Evolutionary conservation across 371 early-diverging fungal species (phyloP).

Genomic region (Mucor racemosus): DNA sequence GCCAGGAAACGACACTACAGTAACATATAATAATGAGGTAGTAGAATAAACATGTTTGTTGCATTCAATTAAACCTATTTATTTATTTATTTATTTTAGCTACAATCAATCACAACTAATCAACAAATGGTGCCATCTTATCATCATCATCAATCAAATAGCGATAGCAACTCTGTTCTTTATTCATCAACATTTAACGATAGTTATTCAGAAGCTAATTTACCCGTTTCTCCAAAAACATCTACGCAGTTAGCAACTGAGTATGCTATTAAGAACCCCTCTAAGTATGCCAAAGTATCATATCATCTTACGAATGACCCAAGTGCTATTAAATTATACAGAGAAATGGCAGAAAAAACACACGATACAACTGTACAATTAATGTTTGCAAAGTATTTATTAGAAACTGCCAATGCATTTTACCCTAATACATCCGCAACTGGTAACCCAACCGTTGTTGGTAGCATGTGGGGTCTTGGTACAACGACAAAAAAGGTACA

Average conservation of each 20-base stretch:
- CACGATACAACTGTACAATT: constrained; percentile 80
- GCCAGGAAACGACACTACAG: neutral
- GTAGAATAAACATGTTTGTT: neutral
- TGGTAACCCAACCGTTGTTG: constrained; percentile 4
- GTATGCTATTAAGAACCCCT: constrained; percentile 9
- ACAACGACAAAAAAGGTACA: constrained; percentile 13
- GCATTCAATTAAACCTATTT: neutral
- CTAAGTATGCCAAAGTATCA: constrained; percentile 48
- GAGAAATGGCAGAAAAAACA: constrained; percentile 74
- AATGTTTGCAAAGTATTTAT: constrained; percentile 80
- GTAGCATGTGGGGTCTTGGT: constrained; percentile 25
- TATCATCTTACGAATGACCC: constrained; percentile 64
- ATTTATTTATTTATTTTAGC: no score
- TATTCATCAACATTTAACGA: neutral
- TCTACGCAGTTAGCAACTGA: constrained; percentile 15
- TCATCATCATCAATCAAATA: neutral
- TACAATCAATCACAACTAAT: neutral
- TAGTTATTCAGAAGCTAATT: neutral
- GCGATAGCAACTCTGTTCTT: neutral
- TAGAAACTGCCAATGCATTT: constrained; percentile 51
- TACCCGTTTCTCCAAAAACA: constrained; percentile 9
- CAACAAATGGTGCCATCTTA: neutral
- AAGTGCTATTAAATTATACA: constrained; percentile 61
- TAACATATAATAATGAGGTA: neutral
- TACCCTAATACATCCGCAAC: neutral